Conservation (phyloP, 2,329 filamentous ascomycete species). For the Madurella mycetomatis region DNA sequence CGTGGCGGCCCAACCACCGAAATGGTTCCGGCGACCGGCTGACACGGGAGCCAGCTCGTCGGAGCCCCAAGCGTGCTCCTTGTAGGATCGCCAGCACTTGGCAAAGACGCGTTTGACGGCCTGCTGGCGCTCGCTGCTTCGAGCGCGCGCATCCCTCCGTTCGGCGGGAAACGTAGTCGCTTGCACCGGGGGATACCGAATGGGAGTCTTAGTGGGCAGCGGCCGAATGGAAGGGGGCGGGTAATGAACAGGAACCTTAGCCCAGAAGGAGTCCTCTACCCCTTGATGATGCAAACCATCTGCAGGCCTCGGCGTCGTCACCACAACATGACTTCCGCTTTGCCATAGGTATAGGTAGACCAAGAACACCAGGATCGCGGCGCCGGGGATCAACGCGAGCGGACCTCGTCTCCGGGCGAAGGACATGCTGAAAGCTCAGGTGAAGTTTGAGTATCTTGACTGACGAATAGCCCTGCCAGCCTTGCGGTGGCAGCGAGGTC, state of each 20-base stretch:
- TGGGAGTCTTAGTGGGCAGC: slow-evolving; percentile 30
- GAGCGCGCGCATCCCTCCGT: slow-evolving; percentile 22
- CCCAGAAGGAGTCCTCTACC: not conserved
- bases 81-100: slow-evolving; percentile 43
- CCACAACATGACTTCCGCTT: not conserved
- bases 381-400: not conserved
- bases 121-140: slow-evolving; percentile 27
- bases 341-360: not conserved
- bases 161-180: slow-evolving; percentile 27
- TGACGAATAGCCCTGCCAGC: not conserved
- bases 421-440: not conserved
- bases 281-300: not conserved
- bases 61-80: slow-evolving; percentile 31
- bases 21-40: slow-evolving; percentile 9
- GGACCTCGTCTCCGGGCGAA: not conserved
- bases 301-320: not conserved
- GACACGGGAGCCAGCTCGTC: slow-evolving; percentile 22
- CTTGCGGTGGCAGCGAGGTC: not conserved
- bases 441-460: not conserved
- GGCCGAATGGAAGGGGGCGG: slow-evolving; percentile 28
- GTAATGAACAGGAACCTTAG: slow-evolving; percentile 21
- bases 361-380: not conserved
- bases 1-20: slow-evolving; percentile 24
- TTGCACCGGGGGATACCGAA: slow-evolving; percentile 33
- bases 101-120: slow-evolving; percentile 29